Evolutionary conservation across 2,329 filamentous ascomycete genomes (phyloP), one percentile per base, ranked within the genome.

Genomic region (Xylaria sp.): DNA sequence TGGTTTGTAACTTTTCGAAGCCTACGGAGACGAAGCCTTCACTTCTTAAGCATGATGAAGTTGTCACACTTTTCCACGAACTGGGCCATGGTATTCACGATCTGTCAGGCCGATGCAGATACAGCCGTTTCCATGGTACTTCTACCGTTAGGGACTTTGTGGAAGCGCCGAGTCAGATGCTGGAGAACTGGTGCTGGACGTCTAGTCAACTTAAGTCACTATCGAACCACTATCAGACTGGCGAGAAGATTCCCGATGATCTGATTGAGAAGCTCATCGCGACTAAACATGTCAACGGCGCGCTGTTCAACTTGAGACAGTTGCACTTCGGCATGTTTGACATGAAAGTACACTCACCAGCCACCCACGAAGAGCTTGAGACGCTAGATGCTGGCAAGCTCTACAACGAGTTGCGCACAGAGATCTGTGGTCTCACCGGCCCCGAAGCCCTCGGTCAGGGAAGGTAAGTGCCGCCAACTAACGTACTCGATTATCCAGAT

Each of bases 1-100:
- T 93, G 9, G 89, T 93, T 9, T 93, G 90, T 81, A 93, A 93
- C 76, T 93, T 93, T 73, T 89, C 86, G 71, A 92, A 92, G 75
- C 88, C 90, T 1, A 89, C 88, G 1, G 77, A 84, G 8, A 88
- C 83, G 70, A 92, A 91, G 74, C 90, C 90, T 3, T 89, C 85
- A 19, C 80, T 93, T 2, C 81, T 94, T 48, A 92, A 92, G 79
- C 90, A 93, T 69, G 86, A 90, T 57, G 89, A 93, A 73, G 88
- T 92, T 1, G 86, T 91, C 9, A 92, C 90, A 0, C 81, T 93
- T 8, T 93, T 94, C 82, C 89, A 94, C 69, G 87, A 90, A 71
- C 78, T 89, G 0, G 86, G 86, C 35, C 86, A 89, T 69, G 87
- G 85, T 30, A 89, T 89, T 58, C 87, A 89, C 68, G 85, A 89